Base-by-base conservation (phyloP, 73 alveolate species). In the Effrenium voratum region DNA sequence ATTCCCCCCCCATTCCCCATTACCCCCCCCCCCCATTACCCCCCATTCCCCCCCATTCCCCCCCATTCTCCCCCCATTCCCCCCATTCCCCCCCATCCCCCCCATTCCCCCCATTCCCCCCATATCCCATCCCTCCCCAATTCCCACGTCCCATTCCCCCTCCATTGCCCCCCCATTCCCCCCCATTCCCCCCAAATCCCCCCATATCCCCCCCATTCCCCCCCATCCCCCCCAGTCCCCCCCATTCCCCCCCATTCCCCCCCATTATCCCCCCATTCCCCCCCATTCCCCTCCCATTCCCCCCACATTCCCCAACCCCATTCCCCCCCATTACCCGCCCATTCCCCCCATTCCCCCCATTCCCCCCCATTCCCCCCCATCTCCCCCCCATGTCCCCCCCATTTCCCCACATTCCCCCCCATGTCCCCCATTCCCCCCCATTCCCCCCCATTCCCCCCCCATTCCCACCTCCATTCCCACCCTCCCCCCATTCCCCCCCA, bases 1-100 rank as follows among this genome's bases (percentile, higher is more conserved):
- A 5, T 40, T 46, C 93, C 47, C 93, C 75, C 43, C 44, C 36
- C 47, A 13, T 19, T 6, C 84, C 84, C 47, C 97, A 16, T 36
- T 44, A 6, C 38, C 45, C 68, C 46, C 81, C 68, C 68, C 81
- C 38, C 47, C 93, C 68, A 10, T 44, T 41, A 22, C 81, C 52
- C 93, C 45, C 38, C 81, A 93, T 44, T 36, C 81, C 95, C 44
- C 32, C 36, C 45, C 46, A 26, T 6, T 93, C 16, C 52, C 22
- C 91, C 66, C 66, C 34, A 26, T 79, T 34, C 36, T 5, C 66
- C 66, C 91, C 26, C 36, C 26, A 5, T 79, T 15, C 66, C 66
- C 66, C 26, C 66, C 91, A 32, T 79, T 79, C 36, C 66, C 91
- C 40, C 66, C 66, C 40, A 15, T 34, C 36, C 36, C n/a, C 32